Base-by-base conservation (phyloP, 2,329 filamentous ascomycete genomes). In the Bimuria novae-zelandiae region DNA sequence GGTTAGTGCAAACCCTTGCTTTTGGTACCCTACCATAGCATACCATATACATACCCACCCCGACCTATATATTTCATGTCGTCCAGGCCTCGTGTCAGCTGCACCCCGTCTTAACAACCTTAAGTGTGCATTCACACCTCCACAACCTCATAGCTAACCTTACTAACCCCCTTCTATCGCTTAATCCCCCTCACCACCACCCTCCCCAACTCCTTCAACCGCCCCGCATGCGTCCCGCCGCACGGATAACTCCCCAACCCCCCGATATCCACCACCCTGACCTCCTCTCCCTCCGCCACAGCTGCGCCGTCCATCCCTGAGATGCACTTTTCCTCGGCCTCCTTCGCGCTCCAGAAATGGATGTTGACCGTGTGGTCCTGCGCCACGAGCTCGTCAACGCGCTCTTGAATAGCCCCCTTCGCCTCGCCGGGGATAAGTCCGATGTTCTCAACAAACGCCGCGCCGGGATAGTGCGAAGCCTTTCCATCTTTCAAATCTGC, bases 191-290 rank as follows among this genome's bases (percentile, higher is more conserved):
- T 86, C 3, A 90, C 85, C 3, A 75, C 82, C 4, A 84, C 84
- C 66, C 81, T 80, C 0, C 86, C 84, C 62, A 82, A 85, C 54
- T 80, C 60, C 52, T 80, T 77, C 17, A 85, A 87, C 16, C 75
- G 80, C 25, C 81, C 76, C 3, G 90, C 87, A 76, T 91, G 89
- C 22, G 88, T 91, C 0, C 88, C 88, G 7, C 88, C 89, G 69
- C 89, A 91, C 1, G 88, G 87, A 75, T 91, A 90, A 22, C 81
- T 81, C 60, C 87, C 89, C 0, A 83, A 81, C 0, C 87, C 87
- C 0, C 84, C 82, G 54, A 91, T 89, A 53, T 84, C 81, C 21
- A 90, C 87, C 0, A 90, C 85, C 7, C 88, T 77, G 27, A 87
- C 62, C 3, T 63, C 62, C 11, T 64, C 62, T 10, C 63, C 68